Evolutionary conservation across 345 rosid species (phyloP).

Genomic region (Populus deltoides): DNA sequence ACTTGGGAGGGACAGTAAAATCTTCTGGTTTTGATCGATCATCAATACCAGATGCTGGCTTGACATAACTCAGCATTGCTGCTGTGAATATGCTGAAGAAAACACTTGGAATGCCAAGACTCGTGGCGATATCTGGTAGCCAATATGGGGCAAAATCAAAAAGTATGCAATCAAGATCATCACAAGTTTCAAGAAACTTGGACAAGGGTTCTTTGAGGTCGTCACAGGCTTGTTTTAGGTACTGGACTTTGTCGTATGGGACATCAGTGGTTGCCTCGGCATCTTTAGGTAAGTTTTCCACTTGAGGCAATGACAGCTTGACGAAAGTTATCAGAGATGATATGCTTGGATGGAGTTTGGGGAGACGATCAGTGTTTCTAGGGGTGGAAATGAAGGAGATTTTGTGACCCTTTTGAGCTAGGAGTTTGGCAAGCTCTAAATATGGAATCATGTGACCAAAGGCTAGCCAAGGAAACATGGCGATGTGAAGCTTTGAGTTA

Average conservation of each 20-base stretch:
- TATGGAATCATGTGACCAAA: slow-evolving; percentile 6
- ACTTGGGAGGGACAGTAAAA: slow-evolving; percentile 41
- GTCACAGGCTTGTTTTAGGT: slow-evolving; percentile 6
- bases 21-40: slow-evolving; percentile 34
- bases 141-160: slow-evolving; percentile 5
- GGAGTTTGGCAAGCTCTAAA: slow-evolving; percentile 4
- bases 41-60: slow-evolving; percentile 14
- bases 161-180: neutral
- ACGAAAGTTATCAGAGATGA: neutral
- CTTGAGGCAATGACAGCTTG: neutral
- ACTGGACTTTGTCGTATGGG: neutral
- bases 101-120: neutral
- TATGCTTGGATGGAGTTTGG: neutral
- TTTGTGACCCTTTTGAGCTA: slow-evolving; percentile 5
- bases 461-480: slow-evolving; percentile 13
- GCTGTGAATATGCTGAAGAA: neutral
- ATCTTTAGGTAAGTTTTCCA: neutral
- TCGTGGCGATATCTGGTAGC: neutral
- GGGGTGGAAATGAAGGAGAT: neutral
- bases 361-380: slow-evolving; percentile 1
- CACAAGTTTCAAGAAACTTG: neutral
- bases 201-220: slow-evolving; percentile 1
- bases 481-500: neutral
- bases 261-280: slow-evolving; percentile 4
- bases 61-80: neutral